Evolutionary conservation across 768 basidiomycete species (phyloP).

Genomic region (Suillus occidentalis): DNA sequence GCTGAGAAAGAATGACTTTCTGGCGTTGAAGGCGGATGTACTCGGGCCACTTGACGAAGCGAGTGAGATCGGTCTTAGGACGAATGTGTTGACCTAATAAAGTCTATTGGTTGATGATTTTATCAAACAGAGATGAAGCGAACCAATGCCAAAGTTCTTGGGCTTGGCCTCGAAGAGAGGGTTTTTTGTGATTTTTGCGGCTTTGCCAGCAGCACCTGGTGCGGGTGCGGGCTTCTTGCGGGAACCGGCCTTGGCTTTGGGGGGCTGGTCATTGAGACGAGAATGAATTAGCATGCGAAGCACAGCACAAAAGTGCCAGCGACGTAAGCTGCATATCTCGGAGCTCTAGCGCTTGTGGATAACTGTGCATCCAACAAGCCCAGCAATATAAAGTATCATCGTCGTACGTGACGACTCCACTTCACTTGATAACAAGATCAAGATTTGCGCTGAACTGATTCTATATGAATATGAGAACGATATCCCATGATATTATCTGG

Average conservation of each 20-base stretch:
- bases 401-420: slow-evolving; percentile 40
- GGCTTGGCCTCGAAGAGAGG: slow-evolving; percentile 90
- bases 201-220: slow-evolving; percentile 77
- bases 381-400: slow-evolving; percentile 45
- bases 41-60: slow-evolving; percentile 99
- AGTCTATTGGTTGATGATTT: background rate
- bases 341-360: slow-evolving; percentile 50
- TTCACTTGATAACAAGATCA: slow-evolving; percentile 16
- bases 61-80: slow-evolving; percentile 85
- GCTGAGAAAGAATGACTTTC: slow-evolving; percentile 97
- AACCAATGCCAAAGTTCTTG: slow-evolving; percentile 96
- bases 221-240: slow-evolving; percentile 86
- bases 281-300: slow-evolving; percentile 36
- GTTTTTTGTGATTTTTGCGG: slow-evolving; percentile 81
- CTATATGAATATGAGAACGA: slow-evolving; percentile 7
- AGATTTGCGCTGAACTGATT: slow-evolving; percentile 27
- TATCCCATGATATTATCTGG: slow-evolving; percentile 34
- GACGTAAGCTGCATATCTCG: slow-evolving; percentile 40
- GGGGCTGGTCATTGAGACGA: slow-evolving; percentile 94
- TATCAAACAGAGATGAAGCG: slow-evolving; percentile 18
- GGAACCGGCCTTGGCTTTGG: slow-evolving; percentile 66
- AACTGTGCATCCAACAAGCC: slow-evolving; percentile 30
- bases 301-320: slow-evolving; percentile 20
- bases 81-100: slow-evolving; percentile 88
- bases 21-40: slow-evolving; percentile 97